Conservation (phyloP, 208 protist species). For the Leptomonas seymouri region DNA sequence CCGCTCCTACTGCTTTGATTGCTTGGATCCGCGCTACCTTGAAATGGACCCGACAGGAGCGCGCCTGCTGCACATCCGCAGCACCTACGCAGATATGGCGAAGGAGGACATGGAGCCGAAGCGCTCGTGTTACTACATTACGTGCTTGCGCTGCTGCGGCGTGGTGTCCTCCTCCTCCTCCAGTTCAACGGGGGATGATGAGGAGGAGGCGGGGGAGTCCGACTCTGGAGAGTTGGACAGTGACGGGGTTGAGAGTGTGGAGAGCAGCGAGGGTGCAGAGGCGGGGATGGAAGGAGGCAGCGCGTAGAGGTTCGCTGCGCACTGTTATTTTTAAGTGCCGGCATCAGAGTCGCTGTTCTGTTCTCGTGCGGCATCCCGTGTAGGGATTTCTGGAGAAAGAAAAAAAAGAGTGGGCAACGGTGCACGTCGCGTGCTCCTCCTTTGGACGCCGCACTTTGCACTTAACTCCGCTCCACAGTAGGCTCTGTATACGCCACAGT, state of each 20-base stretch:
- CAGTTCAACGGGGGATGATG: slow-evolving; percentile 17
- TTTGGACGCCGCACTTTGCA: too few species aligned
- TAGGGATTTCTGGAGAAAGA: too few species aligned
- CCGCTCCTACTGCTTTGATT: slow-evolving; percentile 87
- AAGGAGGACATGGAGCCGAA: slow-evolving; percentile 55
- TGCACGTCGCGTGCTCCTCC: too few species aligned
- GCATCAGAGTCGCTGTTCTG: too few species aligned
- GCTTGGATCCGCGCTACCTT: slow-evolving; percentile 78
- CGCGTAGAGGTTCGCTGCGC: too few species aligned
- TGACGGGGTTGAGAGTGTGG: slow-evolving; percentile 6
- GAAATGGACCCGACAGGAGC: slow-evolving; percentile 61
- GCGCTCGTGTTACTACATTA: slow-evolving; percentile 84
- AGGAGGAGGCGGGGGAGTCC: slow-evolving; percentile 10
- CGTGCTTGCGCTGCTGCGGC: slow-evolving; percentile 76
- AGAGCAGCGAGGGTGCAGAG: slow-evolving; percentile 8
- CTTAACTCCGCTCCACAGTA: too few species aligned
- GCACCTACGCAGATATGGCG: slow-evolving; percentile 77
- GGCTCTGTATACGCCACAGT: too few species aligned
- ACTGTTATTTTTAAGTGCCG: too few species aligned
- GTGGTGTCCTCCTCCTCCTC: slow-evolving; percentile 44
- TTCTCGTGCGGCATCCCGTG: too few species aligned
- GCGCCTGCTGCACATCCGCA: slow-evolving; percentile 62
- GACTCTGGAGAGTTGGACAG: neutral
- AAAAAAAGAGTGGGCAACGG: too few species aligned
- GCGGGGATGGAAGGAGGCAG: slow-evolving; percentile 6